A percentile compares a stretch with the other conserved stretches of the same genome.
Conservation (phyloP, 106 monocot species). For the Dendrobium catenatum region DNA sequence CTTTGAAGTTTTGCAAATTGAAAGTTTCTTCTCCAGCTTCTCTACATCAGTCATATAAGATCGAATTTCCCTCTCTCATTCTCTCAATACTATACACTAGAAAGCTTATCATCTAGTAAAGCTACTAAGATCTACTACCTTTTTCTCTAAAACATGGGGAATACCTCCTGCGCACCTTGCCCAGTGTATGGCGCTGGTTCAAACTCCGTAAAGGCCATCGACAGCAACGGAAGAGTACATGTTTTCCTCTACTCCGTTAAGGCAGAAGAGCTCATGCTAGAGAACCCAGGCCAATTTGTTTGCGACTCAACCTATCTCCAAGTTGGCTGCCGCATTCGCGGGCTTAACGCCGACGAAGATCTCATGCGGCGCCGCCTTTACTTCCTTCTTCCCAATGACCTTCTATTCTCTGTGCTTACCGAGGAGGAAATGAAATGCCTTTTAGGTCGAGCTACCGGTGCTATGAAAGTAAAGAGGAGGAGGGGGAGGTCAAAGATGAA, state of each 20-base stretch:
- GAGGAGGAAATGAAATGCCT: slow-evolving; percentile 56
- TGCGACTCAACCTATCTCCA: slow-evolving; percentile 42
- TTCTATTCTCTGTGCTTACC: slow-evolving; percentile 79
- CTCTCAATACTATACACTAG: too few species aligned
- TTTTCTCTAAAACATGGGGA: slow-evolving; percentile 23
- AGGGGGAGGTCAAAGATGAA: not conserved
- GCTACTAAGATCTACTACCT: too few species aligned
- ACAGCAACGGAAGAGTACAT: slow-evolving; percentile 23
- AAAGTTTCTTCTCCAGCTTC: too few species aligned
- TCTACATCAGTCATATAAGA: too few species aligned
- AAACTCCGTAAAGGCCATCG: slow-evolving; percentile 25
- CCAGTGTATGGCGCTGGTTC: not conserved
- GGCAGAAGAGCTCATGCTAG: slow-evolving; percentile 41
- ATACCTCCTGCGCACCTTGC: slow-evolving; percentile 6
- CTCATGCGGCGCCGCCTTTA: slow-evolving; percentile 35
- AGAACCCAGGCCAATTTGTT: slow-evolving; percentile 47
- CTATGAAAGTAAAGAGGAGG: slow-evolving; percentile 2
- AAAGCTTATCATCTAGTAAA: too few species aligned
- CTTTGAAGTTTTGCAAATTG: not conserved
- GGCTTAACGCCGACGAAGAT: slow-evolving; percentile 34
- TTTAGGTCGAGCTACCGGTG: slow-evolving; percentile 12
- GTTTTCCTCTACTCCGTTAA: slow-evolving; percentile 14
- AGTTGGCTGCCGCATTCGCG: slow-evolving; percentile 49
- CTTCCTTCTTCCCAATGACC: slow-evolving; percentile 68
- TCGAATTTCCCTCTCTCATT: too few species aligned